Evolutionary conservation across 495 filamentous ascomycete species (phyloP), one percentile per base, ranked within the genome.

Genomic region (Zalerion maritima): DNA sequence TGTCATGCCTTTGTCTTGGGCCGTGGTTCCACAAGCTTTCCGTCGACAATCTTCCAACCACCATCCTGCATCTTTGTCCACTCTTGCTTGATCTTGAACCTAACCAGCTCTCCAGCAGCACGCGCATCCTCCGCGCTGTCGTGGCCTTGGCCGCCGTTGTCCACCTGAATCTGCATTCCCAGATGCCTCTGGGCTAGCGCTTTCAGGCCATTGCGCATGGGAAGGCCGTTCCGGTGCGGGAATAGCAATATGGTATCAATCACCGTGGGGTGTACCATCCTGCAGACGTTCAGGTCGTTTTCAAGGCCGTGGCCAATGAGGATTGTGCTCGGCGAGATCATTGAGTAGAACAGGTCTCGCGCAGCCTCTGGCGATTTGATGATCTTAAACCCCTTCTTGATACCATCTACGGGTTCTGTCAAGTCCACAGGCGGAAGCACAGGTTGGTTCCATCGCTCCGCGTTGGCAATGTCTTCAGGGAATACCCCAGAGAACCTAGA

Each of bases 221-320:
- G 89, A 2, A 94, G 57, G 9, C 83, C 81, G 2, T 57, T 56
- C 12, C 55, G 68, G 40, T 89, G 79, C 0, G 85, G 85, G 47
- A 69, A 97, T 0, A 94, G 67, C 0, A 94, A 54, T 14, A 80
- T 69, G 2, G 85, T 93, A 53, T 99, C 89, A 40, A 96, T 66
- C 26, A 94, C 64, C 1, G 67, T 75, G 0, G 75, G 78, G 42
- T 97, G 89, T 25, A 91, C 73, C 24, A 97, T 62, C 8, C 89
- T 73, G 26, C 74, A 57, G 9, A 73, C 67, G 46, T 89, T 89
- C 14, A 97, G 64, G 45, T 97, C 89, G 46, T 97, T 97, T 44
- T 96, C 89, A 6, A 96, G 71, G 4, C 81, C 86, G 51, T 97
- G 89, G 13, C 89, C 89, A 23, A 96, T 78, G 4, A 97, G 52